Evolutionary conservation across 2,329 filamentous ascomycete species (phyloP).

Genomic region (Atkinsonella texensis): DNA sequence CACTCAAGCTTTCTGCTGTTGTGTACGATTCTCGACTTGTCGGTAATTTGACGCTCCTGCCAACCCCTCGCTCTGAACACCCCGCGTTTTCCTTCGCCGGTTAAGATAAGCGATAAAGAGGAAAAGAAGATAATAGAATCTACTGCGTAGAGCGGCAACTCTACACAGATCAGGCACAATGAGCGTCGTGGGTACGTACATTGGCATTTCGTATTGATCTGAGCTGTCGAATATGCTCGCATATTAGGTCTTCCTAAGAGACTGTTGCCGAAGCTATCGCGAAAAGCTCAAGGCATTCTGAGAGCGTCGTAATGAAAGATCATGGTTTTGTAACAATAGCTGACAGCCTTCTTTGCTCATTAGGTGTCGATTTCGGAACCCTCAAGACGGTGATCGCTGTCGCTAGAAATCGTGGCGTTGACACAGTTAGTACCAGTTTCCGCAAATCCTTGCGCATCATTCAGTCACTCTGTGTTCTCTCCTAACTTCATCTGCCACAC

Average conservation of each 20-base stretch:
- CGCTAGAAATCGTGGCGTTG: constrained; percentile 95
- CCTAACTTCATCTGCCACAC: background rate
- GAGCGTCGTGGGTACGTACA: constrained; percentile 41
- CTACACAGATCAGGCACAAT: constrained; percentile 28
- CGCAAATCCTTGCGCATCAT: background rate
- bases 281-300: too few species aligned
- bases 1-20: background rate
- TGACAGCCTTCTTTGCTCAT: constrained; percentile 6
- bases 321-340: background rate
- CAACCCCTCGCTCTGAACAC: background rate
- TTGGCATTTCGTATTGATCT: too few species aligned
- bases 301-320: too few species aligned
- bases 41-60: background rate
- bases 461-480: background rate
- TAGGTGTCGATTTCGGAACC: constrained; percentile 87
- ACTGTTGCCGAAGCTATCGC: too few species aligned
- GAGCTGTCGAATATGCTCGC: too few species aligned
- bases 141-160: constrained; percentile 9
- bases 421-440: constrained; percentile 64
- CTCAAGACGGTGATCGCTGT: constrained; percentile 96
- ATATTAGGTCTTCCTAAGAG: too few species aligned
- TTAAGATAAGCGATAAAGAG: constrained; percentile 5
- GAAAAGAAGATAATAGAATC: background rate
- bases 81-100: constrained; percentile 1
- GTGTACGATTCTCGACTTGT: background rate